Conservation (phyloP, 352 stramenopile species). For the Phytophthora citrophthora region DNA sequence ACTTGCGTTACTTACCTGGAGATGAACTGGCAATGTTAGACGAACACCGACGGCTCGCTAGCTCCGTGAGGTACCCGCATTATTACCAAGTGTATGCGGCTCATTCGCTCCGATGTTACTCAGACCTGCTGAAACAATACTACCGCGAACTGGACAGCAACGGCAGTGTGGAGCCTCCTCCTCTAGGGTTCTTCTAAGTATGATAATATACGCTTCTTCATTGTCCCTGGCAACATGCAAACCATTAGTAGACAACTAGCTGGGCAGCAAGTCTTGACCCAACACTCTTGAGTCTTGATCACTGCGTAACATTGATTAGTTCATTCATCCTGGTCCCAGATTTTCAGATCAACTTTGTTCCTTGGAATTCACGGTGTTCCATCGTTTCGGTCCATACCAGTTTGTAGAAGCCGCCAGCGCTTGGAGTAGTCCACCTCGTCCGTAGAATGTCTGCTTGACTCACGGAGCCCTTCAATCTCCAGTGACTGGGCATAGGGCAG, state of each 20-base stretch:
- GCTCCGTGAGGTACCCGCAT: constrained; percentile 57
- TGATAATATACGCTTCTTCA: background rate
- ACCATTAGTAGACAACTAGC: no score
- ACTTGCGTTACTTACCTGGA: constrained; percentile 69
- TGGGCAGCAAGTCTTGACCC: no score
- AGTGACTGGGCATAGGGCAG: constrained; percentile 83
- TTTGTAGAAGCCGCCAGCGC: constrained; percentile 33
- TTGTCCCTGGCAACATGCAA: background rate
- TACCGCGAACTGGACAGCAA: constrained; percentile 58
- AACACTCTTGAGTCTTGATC: background rate
- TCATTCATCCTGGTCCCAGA: background rate
- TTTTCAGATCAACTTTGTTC: no score
- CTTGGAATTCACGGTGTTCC: constrained; percentile 5
- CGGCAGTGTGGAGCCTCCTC: constrained; percentile 51
- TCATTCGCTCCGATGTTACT: constrained; percentile 65
- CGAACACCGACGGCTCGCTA: constrained; percentile 61
- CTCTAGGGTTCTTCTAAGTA: constrained; percentile 56
- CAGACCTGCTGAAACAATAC: constrained; percentile 73
- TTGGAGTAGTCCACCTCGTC: constrained; percentile 53
- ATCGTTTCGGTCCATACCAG: constrained; percentile 7
- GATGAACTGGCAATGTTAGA: constrained; percentile 71
- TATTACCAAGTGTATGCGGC: constrained; percentile 67
- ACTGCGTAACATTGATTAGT: constrained; percentile 9
- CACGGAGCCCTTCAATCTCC: constrained; percentile 81
- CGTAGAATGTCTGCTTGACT: constrained; percentile 61